A percentile compares a stretch with the other conserved stretches of the same genome.
These are phyloP conservation scores for Cicer yamashitae DNA, from an alignment of 306 rosid species.

Conservation along the genomic window DNA sequence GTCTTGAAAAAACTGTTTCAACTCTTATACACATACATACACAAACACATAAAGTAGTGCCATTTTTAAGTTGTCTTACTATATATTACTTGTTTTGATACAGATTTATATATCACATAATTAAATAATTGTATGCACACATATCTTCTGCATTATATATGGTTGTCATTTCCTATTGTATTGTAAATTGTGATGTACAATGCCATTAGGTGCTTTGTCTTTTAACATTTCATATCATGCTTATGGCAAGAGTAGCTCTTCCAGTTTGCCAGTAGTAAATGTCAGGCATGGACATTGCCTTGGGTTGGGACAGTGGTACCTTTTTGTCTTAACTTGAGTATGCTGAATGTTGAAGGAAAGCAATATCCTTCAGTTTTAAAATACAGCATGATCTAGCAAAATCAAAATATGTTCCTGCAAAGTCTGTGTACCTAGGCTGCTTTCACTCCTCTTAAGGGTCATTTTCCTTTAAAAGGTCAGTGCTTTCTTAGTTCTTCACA, in stretches of 20 bases:
- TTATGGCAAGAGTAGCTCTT: background rate
- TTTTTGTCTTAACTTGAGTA: background rate
- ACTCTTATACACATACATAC: background rate
- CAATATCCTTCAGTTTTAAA: constrained; percentile 4
- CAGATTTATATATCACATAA: background rate
- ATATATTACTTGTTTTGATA: background rate
- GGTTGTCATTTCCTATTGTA: background rate
- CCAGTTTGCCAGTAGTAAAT: background rate
- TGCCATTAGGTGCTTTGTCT: background rate
- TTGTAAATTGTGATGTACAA: background rate
- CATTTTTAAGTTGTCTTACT: background rate
- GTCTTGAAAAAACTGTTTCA: constrained; percentile 4
- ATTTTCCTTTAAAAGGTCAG: background rate
- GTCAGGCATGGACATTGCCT: background rate
- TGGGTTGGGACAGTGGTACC: background rate
- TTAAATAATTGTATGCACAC: background rate
- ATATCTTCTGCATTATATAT: background rate
- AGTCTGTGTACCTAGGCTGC: too few species aligned
- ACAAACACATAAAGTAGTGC: background rate
- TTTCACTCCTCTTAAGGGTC: too few species aligned
- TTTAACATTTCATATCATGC: background rate
- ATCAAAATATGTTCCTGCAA: too few species aligned
- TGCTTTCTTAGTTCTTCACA: background rate
- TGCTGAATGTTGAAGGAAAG: background rate
- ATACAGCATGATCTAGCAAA: background rate